Conservation (phyloP, 345 rosid species). For the Eutrema yunnanense region DNA sequence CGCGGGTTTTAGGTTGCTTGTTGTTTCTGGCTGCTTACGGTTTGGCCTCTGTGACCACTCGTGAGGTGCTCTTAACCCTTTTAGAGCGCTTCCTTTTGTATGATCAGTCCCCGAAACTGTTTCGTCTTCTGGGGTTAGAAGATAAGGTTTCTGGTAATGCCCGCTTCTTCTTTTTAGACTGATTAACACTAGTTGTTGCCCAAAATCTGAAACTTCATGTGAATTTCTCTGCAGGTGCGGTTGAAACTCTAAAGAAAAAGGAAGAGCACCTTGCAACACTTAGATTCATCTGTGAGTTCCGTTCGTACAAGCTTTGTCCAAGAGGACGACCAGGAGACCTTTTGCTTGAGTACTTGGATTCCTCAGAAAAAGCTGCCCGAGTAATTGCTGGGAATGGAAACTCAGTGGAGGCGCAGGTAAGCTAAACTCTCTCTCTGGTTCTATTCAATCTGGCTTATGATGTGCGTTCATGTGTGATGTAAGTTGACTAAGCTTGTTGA, state of each 20-base stretch:
- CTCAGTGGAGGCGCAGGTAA: slow-evolving; percentile 8
- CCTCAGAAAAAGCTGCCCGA: background rate
- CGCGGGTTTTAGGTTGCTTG: slow-evolving; percentile 10
- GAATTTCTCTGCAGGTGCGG: slow-evolving; percentile 10
- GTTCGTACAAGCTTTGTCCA: background rate
- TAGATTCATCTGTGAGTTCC: slow-evolving; percentile 19
- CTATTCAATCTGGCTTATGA: background rate
- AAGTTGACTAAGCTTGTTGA: background rate
- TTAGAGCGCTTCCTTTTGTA: slow-evolving; percentile 8
- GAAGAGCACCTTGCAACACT: slow-evolving; percentile 6
- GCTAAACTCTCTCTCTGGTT: background rate
- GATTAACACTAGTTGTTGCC: background rate
- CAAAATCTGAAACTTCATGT: background rate
- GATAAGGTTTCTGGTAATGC: slow-evolving; percentile 13
- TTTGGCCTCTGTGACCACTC: slow-evolving; percentile 2
- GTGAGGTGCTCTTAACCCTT: background rate
- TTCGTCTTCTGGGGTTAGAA: slow-evolving; percentile 15
- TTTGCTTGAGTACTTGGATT: background rate
- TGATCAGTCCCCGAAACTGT: slow-evolving; percentile 11
- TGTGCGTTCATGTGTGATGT: slow-evolving; percentile 8
- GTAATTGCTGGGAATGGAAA: background rate
- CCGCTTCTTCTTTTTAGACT: background rate
- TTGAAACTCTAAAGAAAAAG: slow-evolving; percentile 1
- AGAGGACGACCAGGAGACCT: background rate
- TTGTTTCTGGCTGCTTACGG: slow-evolving; percentile 19